Evolutionary conservation across 139 green algal genomes (phyloP), one percentile per base, ranked within the genome.

Genomic region (Deuterostichococcus epilithicus): DNA sequence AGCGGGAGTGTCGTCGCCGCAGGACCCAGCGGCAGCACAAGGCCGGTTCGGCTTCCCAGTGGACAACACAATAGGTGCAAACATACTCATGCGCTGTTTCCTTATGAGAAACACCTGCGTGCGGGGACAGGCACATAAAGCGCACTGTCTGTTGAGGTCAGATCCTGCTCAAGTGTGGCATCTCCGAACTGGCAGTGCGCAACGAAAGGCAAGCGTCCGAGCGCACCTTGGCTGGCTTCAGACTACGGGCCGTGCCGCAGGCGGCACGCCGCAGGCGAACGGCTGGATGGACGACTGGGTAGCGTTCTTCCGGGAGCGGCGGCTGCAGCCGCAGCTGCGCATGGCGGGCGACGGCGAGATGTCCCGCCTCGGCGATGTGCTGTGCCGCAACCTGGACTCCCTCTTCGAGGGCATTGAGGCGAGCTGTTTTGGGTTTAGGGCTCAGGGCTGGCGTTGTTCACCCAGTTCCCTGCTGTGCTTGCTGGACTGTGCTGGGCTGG

Each of bases 51-150:
- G 95, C 0, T 99, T 99, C 72, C 67, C 80, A 22, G 87, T 97
- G 5, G 91, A 98, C 84, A 99, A 99, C 89, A 99, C 94, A 20
- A 98, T 99, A 69, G 93, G 93, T 20, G 84, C n/a, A n/a, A n/a
- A n/a, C n/a, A n/a, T n/a, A n/a, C n/a, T n/a, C n/a, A n/a, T n/a
- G n/a, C n/a, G n/a, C n/a, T n/a, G n/a, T n/a, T n/a, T n/a, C n/a
- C n/a, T n/a, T n/a, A n/a, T 33, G 67, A 60, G 45, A 60, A 18
- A 18, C 45, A 13, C 18, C 45, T 60, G 45, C 45, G 15, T 26
- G 45, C 45, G 13, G 13, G 45, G n/a, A n/a, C n/a, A n/a, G n/a
- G n/a, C n/a, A n/a, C n/a, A n/a, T 18, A 60, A 60, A 26, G 45
- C 45, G 45, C 13, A 60, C 45, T 60, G 45, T 60, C 45, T 60